Percentiles rank a stretch among this genome's conserved stretches.
Conservation (phyloP, 1,284 basidiomycete genomes). For the Trichosporon inkin region DNA sequence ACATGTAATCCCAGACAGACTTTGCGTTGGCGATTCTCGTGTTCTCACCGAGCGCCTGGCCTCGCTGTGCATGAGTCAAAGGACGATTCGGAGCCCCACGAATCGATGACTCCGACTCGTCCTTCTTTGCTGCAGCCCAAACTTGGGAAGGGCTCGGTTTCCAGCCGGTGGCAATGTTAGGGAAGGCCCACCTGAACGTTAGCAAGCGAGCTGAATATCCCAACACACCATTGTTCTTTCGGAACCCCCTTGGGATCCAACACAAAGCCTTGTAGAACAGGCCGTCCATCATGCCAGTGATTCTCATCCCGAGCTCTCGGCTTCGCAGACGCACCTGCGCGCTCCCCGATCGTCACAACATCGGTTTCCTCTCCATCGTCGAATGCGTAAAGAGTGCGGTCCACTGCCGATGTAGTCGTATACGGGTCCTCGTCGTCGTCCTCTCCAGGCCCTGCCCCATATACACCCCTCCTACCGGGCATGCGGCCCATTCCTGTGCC, state of each 20-base stretch:
- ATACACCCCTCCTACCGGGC: slow-evolving; percentile 27
- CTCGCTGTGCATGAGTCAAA: slow-evolving; percentile 60
- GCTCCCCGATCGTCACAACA: slow-evolving; percentile 47
- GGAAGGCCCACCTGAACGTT: slow-evolving; percentile 65
- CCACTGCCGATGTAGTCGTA: slow-evolving; percentile 50
- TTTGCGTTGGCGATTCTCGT: slow-evolving; percentile 53
- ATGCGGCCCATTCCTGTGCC: slow-evolving; percentile 59
- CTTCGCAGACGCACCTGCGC: background rate
- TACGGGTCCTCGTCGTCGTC: slow-evolving; percentile 87
- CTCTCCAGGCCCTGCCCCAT: slow-evolving; percentile 61
- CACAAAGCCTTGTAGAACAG: slow-evolving; percentile 69
- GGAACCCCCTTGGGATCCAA: slow-evolving; percentile 64
- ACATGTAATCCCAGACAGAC: slow-evolving; percentile 90
- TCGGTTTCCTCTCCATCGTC: slow-evolving; percentile 63
- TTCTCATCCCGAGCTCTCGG: slow-evolving; percentile 16
- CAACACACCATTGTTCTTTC: slow-evolving; percentile 67
- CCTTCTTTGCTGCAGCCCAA: slow-evolving; percentile 61
- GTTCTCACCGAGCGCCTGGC: slow-evolving; percentile 75
- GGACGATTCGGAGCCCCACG: slow-evolving; percentile 33
- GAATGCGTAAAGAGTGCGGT: slow-evolving; percentile 59
- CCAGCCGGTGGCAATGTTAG: slow-evolving; percentile 78
- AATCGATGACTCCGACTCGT: slow-evolving; percentile 49
- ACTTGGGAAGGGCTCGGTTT: slow-evolving; percentile 72
- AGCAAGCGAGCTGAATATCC: background rate
- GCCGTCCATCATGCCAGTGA: slow-evolving; percentile 67